phyloP scores from a whole-genome alignment of 1,139 yeast genomes.

The Saccharomyces hybrid region DNA sequence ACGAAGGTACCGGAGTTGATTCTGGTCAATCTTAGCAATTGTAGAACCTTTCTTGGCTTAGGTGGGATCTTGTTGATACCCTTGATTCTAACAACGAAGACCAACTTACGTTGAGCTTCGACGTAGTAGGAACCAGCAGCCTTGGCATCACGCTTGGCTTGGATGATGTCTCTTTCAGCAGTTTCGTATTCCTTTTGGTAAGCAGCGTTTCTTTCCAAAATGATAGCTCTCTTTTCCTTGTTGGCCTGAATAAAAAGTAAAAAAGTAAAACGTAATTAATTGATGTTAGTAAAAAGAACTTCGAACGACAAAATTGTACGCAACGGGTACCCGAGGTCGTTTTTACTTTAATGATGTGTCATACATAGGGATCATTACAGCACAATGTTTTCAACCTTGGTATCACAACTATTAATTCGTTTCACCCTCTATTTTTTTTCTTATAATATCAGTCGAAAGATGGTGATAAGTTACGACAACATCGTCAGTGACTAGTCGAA shows the following conservation, averaged over 20 bases:
- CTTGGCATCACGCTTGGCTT: too few relatives aligned
- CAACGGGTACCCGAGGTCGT: background rate
- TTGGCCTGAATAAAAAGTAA: background rate
- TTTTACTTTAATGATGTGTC: background rate
- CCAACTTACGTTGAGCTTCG: too few relatives aligned
- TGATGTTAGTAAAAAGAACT: background rate
- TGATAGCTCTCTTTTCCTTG: too few relatives aligned
- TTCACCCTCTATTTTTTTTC: background rate
- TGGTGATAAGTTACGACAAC: conserved; percentile 91
- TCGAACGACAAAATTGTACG: background rate
- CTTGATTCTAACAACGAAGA: too few relatives aligned
- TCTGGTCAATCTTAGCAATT: too few relatives aligned
- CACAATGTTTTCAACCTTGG: background rate
- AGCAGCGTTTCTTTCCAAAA: too few relatives aligned
- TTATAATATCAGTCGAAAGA: conserved; percentile 87
- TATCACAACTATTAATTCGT: background rate
- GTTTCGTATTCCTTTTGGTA: too few relatives aligned
- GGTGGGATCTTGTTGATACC: too few relatives aligned
- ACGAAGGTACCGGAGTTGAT: too few relatives aligned
- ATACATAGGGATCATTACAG: background rate
- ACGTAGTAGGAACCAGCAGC: too few relatives aligned
- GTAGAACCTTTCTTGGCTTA: too few relatives aligned
- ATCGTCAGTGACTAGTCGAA: conserved; percentile 71
- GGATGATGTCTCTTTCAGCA: too few relatives aligned
- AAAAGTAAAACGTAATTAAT: background rate